Evolutionary conservation across 1,139 yeast genomes (phyloP).

Genomic region (Protomyces inouyei): DNA sequence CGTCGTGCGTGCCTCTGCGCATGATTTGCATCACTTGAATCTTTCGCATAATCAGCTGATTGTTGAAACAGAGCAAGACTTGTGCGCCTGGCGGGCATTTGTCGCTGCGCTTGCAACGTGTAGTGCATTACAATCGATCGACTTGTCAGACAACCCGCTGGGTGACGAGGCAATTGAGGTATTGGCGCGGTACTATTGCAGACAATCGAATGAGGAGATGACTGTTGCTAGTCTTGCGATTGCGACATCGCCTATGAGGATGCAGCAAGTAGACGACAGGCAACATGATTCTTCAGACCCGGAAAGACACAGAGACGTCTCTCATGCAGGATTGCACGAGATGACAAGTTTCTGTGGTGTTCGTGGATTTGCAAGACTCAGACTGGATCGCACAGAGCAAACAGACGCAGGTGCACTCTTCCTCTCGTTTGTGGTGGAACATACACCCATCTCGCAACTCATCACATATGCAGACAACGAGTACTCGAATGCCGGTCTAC

Average conservation of each 20-base stretch:
- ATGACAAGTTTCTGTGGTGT: neutral
- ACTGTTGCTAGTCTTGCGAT: neutral
- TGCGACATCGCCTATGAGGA: too few relatives aligned
- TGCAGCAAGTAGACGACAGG: too few relatives aligned
- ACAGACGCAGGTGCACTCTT: neutral
- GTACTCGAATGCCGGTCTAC: neutral
- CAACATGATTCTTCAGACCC: too few relatives aligned
- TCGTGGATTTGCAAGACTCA: neutral
- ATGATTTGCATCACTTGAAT: neutral
- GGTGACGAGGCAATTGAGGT: slow-evolving; percentile 2
- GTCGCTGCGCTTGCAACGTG: neutral
- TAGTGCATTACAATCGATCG: neutral
- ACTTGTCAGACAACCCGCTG: slow-evolving; percentile 1
- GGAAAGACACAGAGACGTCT: too few relatives aligned
- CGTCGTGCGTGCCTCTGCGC: neutral
- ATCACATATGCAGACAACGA: neutral
- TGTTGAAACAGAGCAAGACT: neutral
- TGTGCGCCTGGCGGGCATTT: neutral
- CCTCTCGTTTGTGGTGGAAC: neutral
- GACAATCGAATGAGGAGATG: neutral
- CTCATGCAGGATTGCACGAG: too few relatives aligned
- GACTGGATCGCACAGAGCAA: neutral
- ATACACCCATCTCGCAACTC: neutral
- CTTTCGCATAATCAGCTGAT: neutral
- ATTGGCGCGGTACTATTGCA: slow-evolving; percentile 38